Percentiles rank a stretch among this genome's conserved stretches.
Conservation (phyloP, 2,329 filamentous ascomycete genomes). For the Penicillium sp. region DNA sequence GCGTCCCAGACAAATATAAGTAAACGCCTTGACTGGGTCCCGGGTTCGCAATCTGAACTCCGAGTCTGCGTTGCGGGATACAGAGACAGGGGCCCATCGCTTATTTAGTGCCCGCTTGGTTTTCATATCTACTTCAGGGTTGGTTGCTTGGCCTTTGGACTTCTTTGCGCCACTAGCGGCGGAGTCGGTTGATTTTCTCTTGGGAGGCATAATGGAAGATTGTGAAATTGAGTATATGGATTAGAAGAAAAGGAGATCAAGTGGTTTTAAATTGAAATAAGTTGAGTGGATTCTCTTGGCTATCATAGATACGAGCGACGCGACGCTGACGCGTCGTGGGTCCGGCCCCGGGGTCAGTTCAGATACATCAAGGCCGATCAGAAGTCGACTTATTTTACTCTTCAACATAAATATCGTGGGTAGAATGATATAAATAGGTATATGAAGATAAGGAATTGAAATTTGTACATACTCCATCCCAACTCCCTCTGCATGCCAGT, state of each 20-base stretch:
- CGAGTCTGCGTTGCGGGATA: background rate
- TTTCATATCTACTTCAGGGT: background rate
- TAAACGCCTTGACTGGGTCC: background rate
- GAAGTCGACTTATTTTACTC: background rate
- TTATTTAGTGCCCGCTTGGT: background rate
- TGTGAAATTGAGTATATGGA: background rate
- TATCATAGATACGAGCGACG: background rate
- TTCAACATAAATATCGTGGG: background rate
- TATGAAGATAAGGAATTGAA: background rate
- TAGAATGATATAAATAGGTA: background rate
- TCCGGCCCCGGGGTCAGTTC: background rate
- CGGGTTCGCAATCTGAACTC: background rate
- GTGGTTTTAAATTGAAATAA: background rate
- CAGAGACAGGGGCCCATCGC: background rate
- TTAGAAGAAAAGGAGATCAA: background rate
- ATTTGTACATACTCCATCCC: background rate
- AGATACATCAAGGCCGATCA: background rate
- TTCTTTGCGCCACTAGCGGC: background rate
- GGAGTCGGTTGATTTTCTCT: background rate
- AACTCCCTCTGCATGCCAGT: slow-evolving; percentile 4
- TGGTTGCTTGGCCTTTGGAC: background rate
- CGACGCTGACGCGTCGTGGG: background rate
- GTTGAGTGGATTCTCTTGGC: background rate
- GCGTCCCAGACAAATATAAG: background rate
- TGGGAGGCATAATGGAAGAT: background rate